phyloP scores from a whole-genome alignment of 176 grass and related monocot genomes.

The Zoysia pacifica region DNA sequence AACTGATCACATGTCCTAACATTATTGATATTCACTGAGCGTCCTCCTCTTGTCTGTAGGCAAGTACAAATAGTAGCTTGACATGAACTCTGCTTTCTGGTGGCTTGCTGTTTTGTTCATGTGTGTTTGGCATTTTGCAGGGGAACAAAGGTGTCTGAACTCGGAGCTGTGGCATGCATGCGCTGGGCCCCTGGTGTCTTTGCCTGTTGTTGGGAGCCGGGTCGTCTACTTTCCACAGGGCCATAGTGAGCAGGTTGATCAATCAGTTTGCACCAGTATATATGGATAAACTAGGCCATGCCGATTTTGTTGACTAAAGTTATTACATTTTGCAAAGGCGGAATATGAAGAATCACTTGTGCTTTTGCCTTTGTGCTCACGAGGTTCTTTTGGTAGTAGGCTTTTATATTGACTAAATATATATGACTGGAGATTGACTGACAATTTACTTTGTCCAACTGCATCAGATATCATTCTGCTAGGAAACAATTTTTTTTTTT shows the following conservation, averaged over 20 bases:
- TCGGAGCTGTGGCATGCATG: conserved; percentile 99
- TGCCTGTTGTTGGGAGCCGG: conserved; percentile 80
- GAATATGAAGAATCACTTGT: conserved; percentile 11
- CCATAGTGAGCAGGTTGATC: conserved; percentile 87
- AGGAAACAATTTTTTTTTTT: conserved; percentile 17
- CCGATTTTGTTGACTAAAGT: conserved; percentile 30
- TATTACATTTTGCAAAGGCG: conserved; percentile 14
- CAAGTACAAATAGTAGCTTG: conserved; percentile 49
- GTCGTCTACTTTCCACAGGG: conserved; percentile 98
- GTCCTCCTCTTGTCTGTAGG: conserved; percentile 28
- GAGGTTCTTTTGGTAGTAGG: conserved; percentile 18
- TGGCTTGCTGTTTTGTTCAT: conserved; percentile 47
- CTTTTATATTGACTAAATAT: background rate
- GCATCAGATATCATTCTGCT: background rate
- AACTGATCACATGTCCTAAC: conserved; percentile 24
- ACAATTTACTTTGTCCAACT: conserved; percentile 4
- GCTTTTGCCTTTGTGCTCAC: conserved; percentile 10
- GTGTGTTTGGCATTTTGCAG: conserved; percentile 68
- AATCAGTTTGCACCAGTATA: conserved; percentile 20
- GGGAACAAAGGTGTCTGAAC: conserved; percentile 94
- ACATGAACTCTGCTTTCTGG: conserved; percentile 53
- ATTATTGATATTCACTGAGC: conserved; percentile 46
- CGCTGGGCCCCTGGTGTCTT: conserved; percentile 91
- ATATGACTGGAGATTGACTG: background rate
- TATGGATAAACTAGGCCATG: conserved; percentile 19